Percentiles rank a stretch among this genome's conserved stretches.
Evolutionary conservation across 1,139 yeast species (phyloP).

Genomic region (Barnettozyma hawaiiensis): DNA sequence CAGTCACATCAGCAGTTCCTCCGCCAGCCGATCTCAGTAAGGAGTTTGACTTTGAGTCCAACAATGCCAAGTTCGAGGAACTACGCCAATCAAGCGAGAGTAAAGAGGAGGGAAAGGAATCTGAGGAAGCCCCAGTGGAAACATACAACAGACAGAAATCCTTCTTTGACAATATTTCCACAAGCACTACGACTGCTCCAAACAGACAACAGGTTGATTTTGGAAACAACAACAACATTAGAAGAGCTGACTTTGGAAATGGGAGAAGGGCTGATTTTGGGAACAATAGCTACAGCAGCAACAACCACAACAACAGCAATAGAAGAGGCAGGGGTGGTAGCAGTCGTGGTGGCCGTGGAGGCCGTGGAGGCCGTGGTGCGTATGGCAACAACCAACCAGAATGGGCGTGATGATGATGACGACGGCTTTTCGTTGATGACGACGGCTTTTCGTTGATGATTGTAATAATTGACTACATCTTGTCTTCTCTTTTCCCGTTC

Average conservation of each 20-base stretch:
- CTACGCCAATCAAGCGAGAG: slow-evolving; percentile 1
- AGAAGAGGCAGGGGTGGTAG: slow-evolving; percentile 25
- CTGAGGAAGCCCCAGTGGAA: slow-evolving; percentile 7
- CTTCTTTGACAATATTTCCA: slow-evolving; percentile 73
- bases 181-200: slow-evolving; percentile 32
- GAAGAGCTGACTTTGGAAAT: slow-evolving; percentile 23
- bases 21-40: slow-evolving; percentile 7
- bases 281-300: slow-evolving; percentile 10
- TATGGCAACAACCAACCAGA: slow-evolving; percentile 22
- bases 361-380: slow-evolving; percentile 13
- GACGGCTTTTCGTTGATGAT: no score
- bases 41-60: slow-evolving; percentile 62
- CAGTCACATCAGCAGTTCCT: slow-evolving; percentile 12
- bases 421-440: not conserved
- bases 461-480: no score
- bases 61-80: slow-evolving; percentile 54
- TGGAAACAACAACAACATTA: slow-evolving; percentile 18
- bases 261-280: slow-evolving; percentile 23
- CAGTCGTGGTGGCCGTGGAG: slow-evolving; percentile 28
- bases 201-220: slow-evolving; percentile 24
- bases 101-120: slow-evolving; percentile 22
- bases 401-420: slow-evolving; percentile 10
- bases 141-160: slow-evolving; percentile 65
- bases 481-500: no score
- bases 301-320: slow-evolving; percentile 9